Evolutionary conservation across 2,329 filamentous ascomycete species (phyloP).

Genomic region (Alternaria sp.): DNA sequence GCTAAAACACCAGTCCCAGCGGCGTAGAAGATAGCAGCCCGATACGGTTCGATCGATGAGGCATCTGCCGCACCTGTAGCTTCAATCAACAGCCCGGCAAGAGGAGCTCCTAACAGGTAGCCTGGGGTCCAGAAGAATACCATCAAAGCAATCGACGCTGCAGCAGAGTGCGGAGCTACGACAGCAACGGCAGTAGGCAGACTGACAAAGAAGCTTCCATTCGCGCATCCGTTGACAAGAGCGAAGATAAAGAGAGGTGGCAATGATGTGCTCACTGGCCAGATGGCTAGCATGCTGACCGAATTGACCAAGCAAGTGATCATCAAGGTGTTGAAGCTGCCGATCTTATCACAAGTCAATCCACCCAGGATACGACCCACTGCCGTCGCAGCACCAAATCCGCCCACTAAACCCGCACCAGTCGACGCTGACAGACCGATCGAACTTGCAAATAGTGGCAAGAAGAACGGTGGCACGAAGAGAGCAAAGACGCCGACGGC

Average conservation of each 20-base stretch:
- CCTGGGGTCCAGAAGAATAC: constrained; percentile 37
- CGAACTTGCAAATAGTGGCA: neutral
- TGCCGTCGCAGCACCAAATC: constrained; percentile 38
- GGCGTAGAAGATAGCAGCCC: constrained; percentile 42
- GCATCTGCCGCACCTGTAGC: constrained; percentile 30
- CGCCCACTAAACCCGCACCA: constrained; percentile 28
- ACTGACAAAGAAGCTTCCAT: constrained; percentile 39
- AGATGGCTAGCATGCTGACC: constrained; percentile 41
- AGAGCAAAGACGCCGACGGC: constrained; percentile 38
- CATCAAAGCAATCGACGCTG: neutral
- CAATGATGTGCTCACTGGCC: constrained; percentile 35
- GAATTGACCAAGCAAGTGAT: constrained; percentile 37
- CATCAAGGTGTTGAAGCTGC: constrained; percentile 42
- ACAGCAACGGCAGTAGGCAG: constrained; percentile 36
- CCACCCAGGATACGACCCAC: constrained; percentile 37
- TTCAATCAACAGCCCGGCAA: constrained; percentile 39
- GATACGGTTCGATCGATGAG: constrained; percentile 27
- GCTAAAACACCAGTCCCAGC: constrained; percentile 26
- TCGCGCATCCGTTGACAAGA: constrained; percentile 37
- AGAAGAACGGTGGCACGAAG: constrained; percentile 29
- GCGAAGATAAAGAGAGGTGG: constrained; percentile 36
- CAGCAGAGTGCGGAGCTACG: neutral
- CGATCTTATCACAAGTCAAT: constrained; percentile 40
- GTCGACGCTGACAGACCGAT: neutral
- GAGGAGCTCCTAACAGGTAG: constrained; percentile 38